These are phyloP conservation scores for Diaporthe caulivora DNA, from an alignment of 2,329 filamentous ascomycete genomes.

Conservation along the genomic window DNA sequence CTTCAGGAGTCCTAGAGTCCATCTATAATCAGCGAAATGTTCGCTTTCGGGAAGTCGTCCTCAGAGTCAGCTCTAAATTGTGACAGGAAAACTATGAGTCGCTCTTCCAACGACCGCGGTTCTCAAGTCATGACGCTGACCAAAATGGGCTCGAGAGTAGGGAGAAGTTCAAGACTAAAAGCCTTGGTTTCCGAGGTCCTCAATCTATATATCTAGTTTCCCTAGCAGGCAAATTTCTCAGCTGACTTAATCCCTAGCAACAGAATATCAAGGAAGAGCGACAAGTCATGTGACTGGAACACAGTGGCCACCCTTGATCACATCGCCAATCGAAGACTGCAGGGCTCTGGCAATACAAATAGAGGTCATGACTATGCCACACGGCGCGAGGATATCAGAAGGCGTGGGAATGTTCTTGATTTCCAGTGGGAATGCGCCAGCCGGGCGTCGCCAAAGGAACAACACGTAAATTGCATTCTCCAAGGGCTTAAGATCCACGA, in stretches of 20 bases:
- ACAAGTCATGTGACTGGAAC: constrained; percentile 20
- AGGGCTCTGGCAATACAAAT: constrained; percentile 46
- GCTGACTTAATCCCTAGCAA: constrained; percentile 31
- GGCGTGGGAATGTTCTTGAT: constrained; percentile 51
- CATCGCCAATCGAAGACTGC: constrained; percentile 28
- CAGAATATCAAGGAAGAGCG: constrained; percentile 11
- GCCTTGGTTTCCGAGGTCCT: constrained; percentile 29
- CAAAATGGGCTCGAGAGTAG: constrained; percentile 33
- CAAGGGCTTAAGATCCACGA: constrained; percentile 53
- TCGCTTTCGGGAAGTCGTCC: too few relatives aligned
- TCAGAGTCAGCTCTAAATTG: too few relatives aligned
- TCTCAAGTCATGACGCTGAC: too few relatives aligned
- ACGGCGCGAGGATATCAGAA: constrained; percentile 48
- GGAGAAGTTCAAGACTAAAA: constrained; percentile 26
- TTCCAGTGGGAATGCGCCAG: constrained; percentile 56
- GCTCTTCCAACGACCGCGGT: too few relatives aligned
- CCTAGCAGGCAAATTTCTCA: constrained; percentile 3
- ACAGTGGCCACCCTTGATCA: constrained; percentile 32
- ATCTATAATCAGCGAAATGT: too few relatives aligned
- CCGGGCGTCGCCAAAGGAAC: constrained; percentile 51
- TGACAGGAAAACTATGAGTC: too few relatives aligned
- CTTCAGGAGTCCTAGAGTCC: too few relatives aligned
- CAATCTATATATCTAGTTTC: constrained; percentile 32
- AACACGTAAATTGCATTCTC: constrained; percentile 55
- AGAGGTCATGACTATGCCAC: too few relatives aligned